Percentiles rank a stretch among this genome's conserved stretches.
Evolutionary conservation across 2,329 filamentous ascomycete genomes (phyloP).

Genomic region (Beauveria sp.): DNA sequence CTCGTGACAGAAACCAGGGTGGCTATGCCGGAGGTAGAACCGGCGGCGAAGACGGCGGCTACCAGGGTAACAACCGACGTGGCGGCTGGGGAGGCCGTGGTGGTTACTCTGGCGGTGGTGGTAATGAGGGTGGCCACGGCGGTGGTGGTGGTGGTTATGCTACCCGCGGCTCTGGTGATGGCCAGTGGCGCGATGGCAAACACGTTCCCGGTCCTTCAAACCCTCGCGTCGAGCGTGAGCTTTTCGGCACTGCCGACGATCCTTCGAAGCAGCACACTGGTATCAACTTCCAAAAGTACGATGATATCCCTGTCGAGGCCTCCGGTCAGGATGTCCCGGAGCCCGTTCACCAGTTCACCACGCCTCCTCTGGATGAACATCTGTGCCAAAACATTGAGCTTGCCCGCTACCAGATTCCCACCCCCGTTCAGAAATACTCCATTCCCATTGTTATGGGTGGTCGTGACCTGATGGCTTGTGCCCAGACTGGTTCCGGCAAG

Average conservation of each 20-base stretch:
- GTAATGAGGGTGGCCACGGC: conserved; percentile 34
- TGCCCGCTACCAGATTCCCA: conserved; percentile 90
- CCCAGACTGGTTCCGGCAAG: conserved; percentile 99
- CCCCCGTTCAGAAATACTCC: conserved; percentile 98
- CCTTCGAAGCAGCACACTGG: conserved; percentile 92
- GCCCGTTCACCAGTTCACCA: conserved; percentile 81
- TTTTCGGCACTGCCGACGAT: conserved; percentile 87
- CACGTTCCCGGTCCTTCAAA: conserved; percentile 87
- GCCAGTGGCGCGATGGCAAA: conserved; percentile 95
- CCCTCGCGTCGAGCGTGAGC: conserved; percentile 84
- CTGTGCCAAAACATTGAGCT: conserved; percentile 88
- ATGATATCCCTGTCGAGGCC: conserved; percentile 97
- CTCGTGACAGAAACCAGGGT: conserved; percentile 14
- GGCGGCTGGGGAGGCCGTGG: conserved; percentile 29
- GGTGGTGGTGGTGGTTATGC: conserved; percentile 42
- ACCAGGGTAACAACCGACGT: conserved; percentile 24
- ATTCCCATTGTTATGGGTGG: conserved; percentile 98
- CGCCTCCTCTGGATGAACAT: conserved; percentile 92
- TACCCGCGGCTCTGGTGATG: conserved; percentile 82
- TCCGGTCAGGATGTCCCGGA: conserved; percentile 91
- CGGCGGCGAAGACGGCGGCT: conserved; percentile 24
- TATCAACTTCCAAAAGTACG: conserved; percentile 99
- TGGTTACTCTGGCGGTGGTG: conserved; percentile 29
- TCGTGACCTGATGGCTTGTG: conserved; percentile 98
- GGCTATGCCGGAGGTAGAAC: conserved; percentile 26